phyloP scores from a whole-genome alignment of 192 early-diverging fungal species.

The Coemansia aciculifera region DNA sequence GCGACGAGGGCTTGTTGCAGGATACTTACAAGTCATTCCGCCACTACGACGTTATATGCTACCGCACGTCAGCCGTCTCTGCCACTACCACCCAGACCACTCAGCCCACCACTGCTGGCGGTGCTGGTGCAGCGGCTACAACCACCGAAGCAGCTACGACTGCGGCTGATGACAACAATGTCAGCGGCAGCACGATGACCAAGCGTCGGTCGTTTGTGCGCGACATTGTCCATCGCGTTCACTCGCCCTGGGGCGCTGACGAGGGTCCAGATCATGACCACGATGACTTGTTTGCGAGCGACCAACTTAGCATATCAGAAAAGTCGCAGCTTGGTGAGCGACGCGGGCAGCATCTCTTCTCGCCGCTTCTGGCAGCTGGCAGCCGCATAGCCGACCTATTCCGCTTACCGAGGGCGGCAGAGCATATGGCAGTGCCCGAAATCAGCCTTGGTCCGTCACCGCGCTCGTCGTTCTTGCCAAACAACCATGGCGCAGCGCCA shows the following conservation, averaged over 20 bases:
- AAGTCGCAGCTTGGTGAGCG: not conserved
- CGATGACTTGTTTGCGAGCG: not conserved
- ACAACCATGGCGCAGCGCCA: not conserved
- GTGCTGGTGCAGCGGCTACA: not conserved
- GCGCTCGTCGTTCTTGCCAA: not conserved
- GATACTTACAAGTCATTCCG: constrained; percentile 84
- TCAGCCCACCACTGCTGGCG: not conserved
- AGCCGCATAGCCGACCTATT: not conserved
- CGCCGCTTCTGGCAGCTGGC: not conserved
- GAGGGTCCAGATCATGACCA: not conserved
- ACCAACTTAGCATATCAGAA: not conserved
- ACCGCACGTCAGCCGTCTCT: constrained; percentile 26
- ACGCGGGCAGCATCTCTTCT: not conserved
- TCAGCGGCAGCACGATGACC: not conserved
- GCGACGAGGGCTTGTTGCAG: constrained; percentile 90
- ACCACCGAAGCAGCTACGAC: not conserved
- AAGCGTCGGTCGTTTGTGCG: constrained; percentile 31
- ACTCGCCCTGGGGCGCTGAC: constrained; percentile 2
- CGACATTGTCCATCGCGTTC: constrained; percentile 16
- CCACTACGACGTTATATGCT: constrained; percentile 71
- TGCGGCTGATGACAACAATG: not conserved
- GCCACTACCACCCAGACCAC: not conserved
- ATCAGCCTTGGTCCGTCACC: not conserved
- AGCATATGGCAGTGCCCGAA: constrained; percentile 1
- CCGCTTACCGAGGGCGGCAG: not conserved